Evolutionary conservation across 116 monocot species (phyloP), one percentile per base, ranked within the genome.

Genomic region (Posidonia oceanica): DNA sequence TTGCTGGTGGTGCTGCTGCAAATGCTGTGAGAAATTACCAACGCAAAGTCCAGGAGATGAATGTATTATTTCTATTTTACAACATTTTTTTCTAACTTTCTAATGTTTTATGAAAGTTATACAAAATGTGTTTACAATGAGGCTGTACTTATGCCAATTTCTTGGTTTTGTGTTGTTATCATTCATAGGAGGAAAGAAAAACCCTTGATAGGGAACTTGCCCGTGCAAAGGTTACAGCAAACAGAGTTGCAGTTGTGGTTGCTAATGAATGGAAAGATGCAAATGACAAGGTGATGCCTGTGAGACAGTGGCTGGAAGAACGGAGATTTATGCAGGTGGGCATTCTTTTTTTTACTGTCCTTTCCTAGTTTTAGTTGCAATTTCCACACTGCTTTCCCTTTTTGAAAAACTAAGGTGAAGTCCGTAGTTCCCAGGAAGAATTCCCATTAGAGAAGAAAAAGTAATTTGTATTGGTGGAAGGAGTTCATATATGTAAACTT

Each of bases 261-360:
- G 94, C 94, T 65, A 94, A 94, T 87, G 94, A 94, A 69, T 94
- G 94, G 94, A 94, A 94, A 75, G 94, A 89, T 83, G 89, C 87
- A 67, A 94, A 83, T 73, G 94, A 94, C 76, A 94, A 94, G 82
- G 94, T 94, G 70, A 94, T 94, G 94, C 90, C 94, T 77, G 93
- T 93, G 15, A 84, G 76, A 70, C 93, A 93, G 73, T 93, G 93
- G 93, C 89, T 93, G 51, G 93, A 94, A 63, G 94, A 94, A 41
- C 74, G 94, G 63, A 80, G 90, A 68, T 83, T 83, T 73, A 79
- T 80, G 83, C 83, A 80, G 83, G 79, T 76, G 60, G 12, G 22
- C 38, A 57, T 20, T n/a, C 20, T 44, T n/a, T 14, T 23, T 29
- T 14, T 65, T 0, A 22, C 5, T 48, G 18, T 42, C 5, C 48